phyloP scores from a whole-genome alignment of 2,329 filamentous ascomycete genomes.

The Dryadomyces sulphureus region DNA sequence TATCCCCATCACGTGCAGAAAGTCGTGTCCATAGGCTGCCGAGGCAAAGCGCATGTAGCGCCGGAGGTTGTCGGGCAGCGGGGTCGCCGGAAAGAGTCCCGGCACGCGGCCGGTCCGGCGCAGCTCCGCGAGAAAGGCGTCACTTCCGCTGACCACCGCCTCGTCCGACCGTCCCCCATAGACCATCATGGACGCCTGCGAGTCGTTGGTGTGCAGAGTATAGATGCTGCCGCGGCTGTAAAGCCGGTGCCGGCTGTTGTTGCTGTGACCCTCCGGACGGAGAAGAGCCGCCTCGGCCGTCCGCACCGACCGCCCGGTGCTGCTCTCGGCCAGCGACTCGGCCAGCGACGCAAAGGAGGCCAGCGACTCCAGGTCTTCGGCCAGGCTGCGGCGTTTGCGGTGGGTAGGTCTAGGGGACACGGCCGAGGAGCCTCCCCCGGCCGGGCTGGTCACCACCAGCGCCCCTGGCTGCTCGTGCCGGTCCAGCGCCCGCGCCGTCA shows the following conservation, averaged over 20 bases:
- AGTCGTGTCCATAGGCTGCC: slow-evolving; percentile 49
- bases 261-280: neutral
- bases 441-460: too few relatives aligned
- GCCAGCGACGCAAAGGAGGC: slow-evolving; percentile 43
- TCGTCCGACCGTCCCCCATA: slow-evolving; percentile 30
- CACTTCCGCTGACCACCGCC: slow-evolving; percentile 16
- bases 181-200: slow-evolving; percentile 36
- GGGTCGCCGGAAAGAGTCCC: slow-evolving; percentile 43
- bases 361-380: slow-evolving; percentile 31
- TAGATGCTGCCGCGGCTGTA: slow-evolving; percentile 40
- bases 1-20: slow-evolving; percentile 49
- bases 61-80: slow-evolving; percentile 46
- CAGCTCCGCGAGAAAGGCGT: slow-evolving; percentile 32
- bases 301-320: slow-evolving; percentile 38
- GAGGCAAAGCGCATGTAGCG: slow-evolving; percentile 54
- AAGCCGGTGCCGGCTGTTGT: slow-evolving; percentile 3
- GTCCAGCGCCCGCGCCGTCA: slow-evolving; percentile 9
- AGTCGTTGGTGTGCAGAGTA: slow-evolving; percentile 41
- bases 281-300: slow-evolving; percentile 14
- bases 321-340: slow-evolving; percentile 37
- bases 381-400: slow-evolving; percentile 1
- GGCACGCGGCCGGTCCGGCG: slow-evolving; percentile 37
- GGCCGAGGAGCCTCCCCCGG: too few relatives aligned
- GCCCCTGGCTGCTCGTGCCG: slow-evolving; percentile 7
- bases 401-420: neutral